A percentile compares a stretch with the other conserved stretches of the same genome.
phyloP scores from a whole-genome alignment of 768 basidiomycete species.

The Galerina sulciceps region DNA sequence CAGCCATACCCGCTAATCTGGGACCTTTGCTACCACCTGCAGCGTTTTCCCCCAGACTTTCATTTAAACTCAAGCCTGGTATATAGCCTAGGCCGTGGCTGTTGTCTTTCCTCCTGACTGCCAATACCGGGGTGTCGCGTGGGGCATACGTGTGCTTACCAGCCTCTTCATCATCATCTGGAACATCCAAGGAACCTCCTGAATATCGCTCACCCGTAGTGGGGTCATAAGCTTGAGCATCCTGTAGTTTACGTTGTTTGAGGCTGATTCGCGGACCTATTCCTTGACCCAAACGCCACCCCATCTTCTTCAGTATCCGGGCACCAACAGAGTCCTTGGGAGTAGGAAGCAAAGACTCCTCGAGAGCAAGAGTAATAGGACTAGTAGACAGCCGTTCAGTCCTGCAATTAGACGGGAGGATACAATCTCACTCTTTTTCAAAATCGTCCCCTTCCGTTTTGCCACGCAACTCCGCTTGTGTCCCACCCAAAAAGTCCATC shows the following conservation, averaged over 20 bases:
- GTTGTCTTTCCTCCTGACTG: conserved; percentile 73
- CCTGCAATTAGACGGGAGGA: not conserved
- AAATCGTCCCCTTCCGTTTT: conserved; percentile 40
- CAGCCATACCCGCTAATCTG: conserved; percentile 53
- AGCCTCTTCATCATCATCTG: conserved; percentile 79
- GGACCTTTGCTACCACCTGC: conserved; percentile 45
- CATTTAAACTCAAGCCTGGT: conserved; percentile 65
- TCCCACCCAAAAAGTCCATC: conserved; percentile 68
- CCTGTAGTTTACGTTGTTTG: conserved; percentile 74
- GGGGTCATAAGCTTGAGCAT: conserved; percentile 49
- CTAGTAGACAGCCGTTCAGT: conserved; percentile 35
- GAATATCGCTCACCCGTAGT: conserved; percentile 32
- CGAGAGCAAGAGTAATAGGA: conserved; percentile 64
- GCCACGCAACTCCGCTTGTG: conserved; percentile 46
- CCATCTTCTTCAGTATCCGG: conserved; percentile 91
- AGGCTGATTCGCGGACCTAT: conserved; percentile 88
- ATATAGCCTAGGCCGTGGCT: conserved; percentile 81
- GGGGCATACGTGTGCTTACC: conserved; percentile 87
- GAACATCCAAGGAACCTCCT: conserved; percentile 38
- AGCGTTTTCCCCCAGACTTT: conserved; percentile 51
- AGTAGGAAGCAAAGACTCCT: conserved; percentile 70
- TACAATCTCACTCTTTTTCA: conserved; percentile 59
- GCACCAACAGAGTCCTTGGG: conserved; percentile 84
- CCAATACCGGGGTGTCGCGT: conserved; percentile 70
- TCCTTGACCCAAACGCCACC: conserved; percentile 92